Evolutionary conservation across 1,284 basidiomycete genomes (phyloP).

Genomic region (Athelia sp.): DNA sequence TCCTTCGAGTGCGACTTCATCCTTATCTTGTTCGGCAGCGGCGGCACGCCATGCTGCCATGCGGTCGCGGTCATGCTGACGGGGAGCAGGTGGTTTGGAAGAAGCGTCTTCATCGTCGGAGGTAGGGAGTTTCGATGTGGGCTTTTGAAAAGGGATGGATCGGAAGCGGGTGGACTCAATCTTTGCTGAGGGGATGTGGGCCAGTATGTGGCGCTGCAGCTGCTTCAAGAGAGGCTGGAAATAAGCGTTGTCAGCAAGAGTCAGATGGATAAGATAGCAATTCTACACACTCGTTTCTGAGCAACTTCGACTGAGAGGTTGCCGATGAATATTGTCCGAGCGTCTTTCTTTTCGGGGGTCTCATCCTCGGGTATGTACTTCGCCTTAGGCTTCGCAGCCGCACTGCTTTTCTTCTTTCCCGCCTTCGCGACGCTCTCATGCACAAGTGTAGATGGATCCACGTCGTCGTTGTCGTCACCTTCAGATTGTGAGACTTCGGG

Average conservation of each 20-base stretch:
- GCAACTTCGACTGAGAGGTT: slow-evolving; percentile 80
- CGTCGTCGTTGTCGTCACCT: slow-evolving; percentile 11
- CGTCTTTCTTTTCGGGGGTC: slow-evolving; percentile 64
- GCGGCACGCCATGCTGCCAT: slow-evolving; percentile 62
- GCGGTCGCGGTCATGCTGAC: slow-evolving; percentile 55
- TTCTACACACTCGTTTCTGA: slow-evolving; percentile 58
- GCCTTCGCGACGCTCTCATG: slow-evolving; percentile 31
- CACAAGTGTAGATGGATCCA: slow-evolving; percentile 12
- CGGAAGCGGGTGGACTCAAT: slow-evolving; percentile 91
- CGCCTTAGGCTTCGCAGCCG: slow-evolving; percentile 14
- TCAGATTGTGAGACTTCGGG: slow-evolving; percentile 3
- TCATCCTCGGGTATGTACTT: slow-evolving; percentile 62
- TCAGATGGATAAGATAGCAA: neutral
- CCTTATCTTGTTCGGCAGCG: slow-evolving; percentile 34
- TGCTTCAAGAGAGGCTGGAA: slow-evolving; percentile 62
- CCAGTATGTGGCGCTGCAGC: slow-evolving; percentile 68
- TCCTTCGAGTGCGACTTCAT: slow-evolving; percentile 31
- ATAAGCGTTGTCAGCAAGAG: too few species aligned
- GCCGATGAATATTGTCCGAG: slow-evolving; percentile 90
- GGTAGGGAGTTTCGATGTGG: slow-evolving; percentile 57
- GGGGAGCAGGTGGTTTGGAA: slow-evolving; percentile 26
- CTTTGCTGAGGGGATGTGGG: slow-evolving; percentile 65
- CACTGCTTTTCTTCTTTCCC: slow-evolving; percentile 14
- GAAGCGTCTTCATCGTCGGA: slow-evolving; percentile 32
- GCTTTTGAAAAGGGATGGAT: slow-evolving; percentile 81